Evolutionary conservation across 2,329 filamentous ascomycete species (phyloP), one percentile per base, ranked within the genome.

Genomic region (Neoascochyta sp.): DNA sequence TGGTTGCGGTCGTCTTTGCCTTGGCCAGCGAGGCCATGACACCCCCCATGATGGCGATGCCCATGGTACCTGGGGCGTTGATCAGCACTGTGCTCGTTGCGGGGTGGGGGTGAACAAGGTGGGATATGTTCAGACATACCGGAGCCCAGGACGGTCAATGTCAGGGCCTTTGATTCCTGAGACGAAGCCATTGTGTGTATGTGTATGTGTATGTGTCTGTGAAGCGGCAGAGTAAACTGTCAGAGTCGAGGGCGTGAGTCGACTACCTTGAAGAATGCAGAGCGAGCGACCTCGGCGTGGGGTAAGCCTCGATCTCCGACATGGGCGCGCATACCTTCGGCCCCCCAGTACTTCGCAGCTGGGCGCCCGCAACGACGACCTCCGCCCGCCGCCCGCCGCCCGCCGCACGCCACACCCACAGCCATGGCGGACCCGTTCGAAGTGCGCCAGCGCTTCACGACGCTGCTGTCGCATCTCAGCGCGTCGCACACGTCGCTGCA

Each of bases 391-490:
- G 13, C 9, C 11, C 9, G 10, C 9, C 18, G 7, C 18, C 11
- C 22, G 25, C 17, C 4, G n/a, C 12, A 13, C 11, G 13, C 5
- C 8, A 19, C 21, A 10, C 19, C 16, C 12, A 15, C 22, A 22
- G 20, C 15, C 21, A 83, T 82, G 78, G 75, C 75, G 24, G 89
- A 98, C 67, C 92, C 93, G 5, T 98, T 98, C 65, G 92, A 96
- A 71, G 90, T 96, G 51, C 89, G 92, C 59, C 89, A 98, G 78
- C 88, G 88, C 66, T 98, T 98, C 72, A 95, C 87, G 30, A 76
- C 76, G 29, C 85, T 92, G 61, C 78, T 98, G 14, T 83, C 93
- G 47, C 86, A 92, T 60, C 79, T 98, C 40, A 94, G 89, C 61
- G 92, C 92, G 9, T 90, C 86, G 4, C 83, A 92, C 34, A 84